A percentile compares a stretch with the other conserved stretches of the same genome.
Conservation (phyloP, 441 rosid genomes). For the Capsella rubella region DNA sequence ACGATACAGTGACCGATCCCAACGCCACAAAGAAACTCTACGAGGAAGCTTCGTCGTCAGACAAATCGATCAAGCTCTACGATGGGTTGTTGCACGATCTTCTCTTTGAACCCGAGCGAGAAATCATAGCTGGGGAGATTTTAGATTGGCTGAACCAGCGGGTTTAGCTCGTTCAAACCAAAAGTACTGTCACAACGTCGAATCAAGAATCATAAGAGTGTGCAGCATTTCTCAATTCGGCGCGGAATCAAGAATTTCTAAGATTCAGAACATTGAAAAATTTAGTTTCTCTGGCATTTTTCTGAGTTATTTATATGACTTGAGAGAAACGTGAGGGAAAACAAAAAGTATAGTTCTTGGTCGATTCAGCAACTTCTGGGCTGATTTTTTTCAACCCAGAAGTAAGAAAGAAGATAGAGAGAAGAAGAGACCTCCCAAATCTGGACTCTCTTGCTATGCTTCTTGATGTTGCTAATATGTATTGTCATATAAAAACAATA, state of each 20-base stretch:
- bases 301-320: background rate
- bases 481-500: constrained; percentile 21
- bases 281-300: background rate
- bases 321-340: constrained; percentile 19
- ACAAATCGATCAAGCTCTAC: constrained; percentile 69
- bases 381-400: constrained; percentile 29
- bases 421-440: background rate
- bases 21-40: constrained; percentile 65
- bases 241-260: no score
- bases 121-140: constrained; percentile 57
- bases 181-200: background rate
- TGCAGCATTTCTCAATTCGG: constrained; percentile 5
- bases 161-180: constrained; percentile 36
- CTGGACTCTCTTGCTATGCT: constrained; percentile 3
- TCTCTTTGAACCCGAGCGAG: constrained; percentile 79
- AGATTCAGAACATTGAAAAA: constrained; percentile 18
- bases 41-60: constrained; percentile 70
- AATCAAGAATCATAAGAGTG: background rate
- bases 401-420: background rate
- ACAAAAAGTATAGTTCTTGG: constrained; percentile 3
- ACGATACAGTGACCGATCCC: constrained; percentile 82
- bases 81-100: constrained; percentile 84
- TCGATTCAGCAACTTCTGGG: constrained; percentile 23
- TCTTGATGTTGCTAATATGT: constrained; percentile 6
- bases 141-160: constrained; percentile 70